A percentile compares a stretch with the other conserved stretches of the same genome.
Conservation (phyloP, 106 monocot species). For the Platanthera zijinensis region DNA sequence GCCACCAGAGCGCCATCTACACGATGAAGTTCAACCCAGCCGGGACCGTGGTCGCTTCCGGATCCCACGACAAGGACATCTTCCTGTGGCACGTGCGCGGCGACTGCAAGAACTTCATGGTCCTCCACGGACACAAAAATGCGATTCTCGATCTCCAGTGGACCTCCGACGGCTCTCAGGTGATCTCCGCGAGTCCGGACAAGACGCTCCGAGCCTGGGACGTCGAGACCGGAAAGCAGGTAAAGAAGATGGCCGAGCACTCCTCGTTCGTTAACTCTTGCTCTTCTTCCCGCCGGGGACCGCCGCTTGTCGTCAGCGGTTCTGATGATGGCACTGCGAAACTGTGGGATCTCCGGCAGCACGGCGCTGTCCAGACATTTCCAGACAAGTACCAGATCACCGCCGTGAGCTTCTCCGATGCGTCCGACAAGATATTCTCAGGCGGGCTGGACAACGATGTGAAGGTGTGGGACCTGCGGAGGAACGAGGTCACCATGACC, state of each 20-base stretch:
- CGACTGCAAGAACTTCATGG: conserved; percentile 94
- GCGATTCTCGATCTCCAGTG: conserved; percentile 86
- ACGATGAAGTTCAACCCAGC: conserved; percentile 90
- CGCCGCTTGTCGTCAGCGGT: conserved; percentile 82
- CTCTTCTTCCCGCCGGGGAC: conserved; percentile 67
- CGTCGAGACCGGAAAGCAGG: conserved; percentile 80
- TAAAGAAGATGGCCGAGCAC: conserved; percentile 97
- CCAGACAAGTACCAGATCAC: conserved; percentile 91
- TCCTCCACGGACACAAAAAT: conserved; percentile 85
- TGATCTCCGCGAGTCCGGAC: conserved; percentile 90
- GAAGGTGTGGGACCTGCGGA: conserved; percentile 90
- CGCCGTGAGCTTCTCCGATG: conserved; percentile 81
- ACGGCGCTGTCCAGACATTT: conserved; percentile 82
- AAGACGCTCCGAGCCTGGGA: conserved; percentile 93
- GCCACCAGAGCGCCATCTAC: conserved; percentile 87
- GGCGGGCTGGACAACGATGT: conserved; percentile 92
- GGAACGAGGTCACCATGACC: conserved; percentile 70
- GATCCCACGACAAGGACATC: conserved; percentile 88
- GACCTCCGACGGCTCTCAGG: conserved; percentile 73
- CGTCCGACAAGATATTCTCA: conserved; percentile 81
- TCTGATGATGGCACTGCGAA: conserved; percentile 98
- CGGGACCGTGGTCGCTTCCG: conserved; percentile 81
- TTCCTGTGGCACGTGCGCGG: conserved; percentile 83
- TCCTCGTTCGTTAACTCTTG: conserved; percentile 86
- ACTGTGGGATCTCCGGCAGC: conserved; percentile 85